Conservation (phyloP, 225 moss, liverwort and hornwort genomes). For the Marchantia paleacea region DNA sequence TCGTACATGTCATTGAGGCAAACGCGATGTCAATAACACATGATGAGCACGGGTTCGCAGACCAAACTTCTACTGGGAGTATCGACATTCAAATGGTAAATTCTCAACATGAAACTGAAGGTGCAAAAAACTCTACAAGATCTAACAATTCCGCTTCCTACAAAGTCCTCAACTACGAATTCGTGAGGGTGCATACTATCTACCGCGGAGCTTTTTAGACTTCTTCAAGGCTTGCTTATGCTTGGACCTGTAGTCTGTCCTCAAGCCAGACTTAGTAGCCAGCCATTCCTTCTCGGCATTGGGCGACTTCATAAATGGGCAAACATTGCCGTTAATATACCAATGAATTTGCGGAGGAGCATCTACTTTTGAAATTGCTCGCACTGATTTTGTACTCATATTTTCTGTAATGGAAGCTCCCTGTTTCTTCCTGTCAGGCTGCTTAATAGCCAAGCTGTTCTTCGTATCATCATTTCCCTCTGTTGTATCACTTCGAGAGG, state of each 20-base stretch:
- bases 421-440: conserved; percentile 23
- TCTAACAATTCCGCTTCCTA: too few species aligned
- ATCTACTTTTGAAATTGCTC: not conserved
- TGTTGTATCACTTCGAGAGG: not conserved
- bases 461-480: not conserved
- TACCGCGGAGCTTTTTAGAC: conserved; percentile 66
- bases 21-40: too few species aligned
- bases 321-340: conserved; percentile 22
- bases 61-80: too few species aligned
- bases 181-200: not conserved
- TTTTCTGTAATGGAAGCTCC: conserved; percentile 1
- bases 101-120: too few species aligned
- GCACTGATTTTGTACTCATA: conserved; percentile 7
- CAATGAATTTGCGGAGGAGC: not conserved
- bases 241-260: conserved; percentile 72
- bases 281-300: conserved; percentile 73
- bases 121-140: too few species aligned
- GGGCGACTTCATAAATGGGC: conserved; percentile 67
- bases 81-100: too few species aligned
- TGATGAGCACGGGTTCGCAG: too few species aligned
- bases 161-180: not conserved
- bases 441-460: not conserved
- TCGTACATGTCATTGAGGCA: too few species aligned
- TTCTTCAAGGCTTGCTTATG: conserved; percentile 69
- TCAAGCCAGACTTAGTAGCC: conserved; percentile 59